Evolutionary conservation across 2,329 filamentous ascomycete species (phyloP), one percentile per base, ranked within the genome.

Genomic region (Nigrospora osmanthi): DNA sequence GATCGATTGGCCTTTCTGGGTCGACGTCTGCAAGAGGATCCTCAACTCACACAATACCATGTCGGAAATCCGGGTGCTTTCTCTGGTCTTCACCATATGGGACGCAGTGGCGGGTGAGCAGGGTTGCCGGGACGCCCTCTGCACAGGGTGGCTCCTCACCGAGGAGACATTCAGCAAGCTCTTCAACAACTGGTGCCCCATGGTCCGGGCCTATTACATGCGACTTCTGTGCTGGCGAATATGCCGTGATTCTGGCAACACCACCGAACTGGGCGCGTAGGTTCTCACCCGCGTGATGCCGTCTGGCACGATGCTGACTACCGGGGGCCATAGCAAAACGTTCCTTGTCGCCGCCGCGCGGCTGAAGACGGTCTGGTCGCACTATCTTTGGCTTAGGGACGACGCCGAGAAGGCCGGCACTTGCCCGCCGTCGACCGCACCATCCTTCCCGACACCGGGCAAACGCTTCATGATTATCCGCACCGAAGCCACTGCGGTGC

Each of bases 161-260:
- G 82, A 86, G 44, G 73, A 82, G 23, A 77, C 85, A 2, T 95
- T 95, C 60, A 81, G 87, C 58, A 80, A 79, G 49, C 82, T 89
- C 49, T 96, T 95, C 67, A 91, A 86, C 58, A 89, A 95, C 58
- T 95, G 90, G 89, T 95, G 88, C 58, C 89, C 90, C 0, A 95
- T 95, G 90, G 88, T 95, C 17, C 80, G 90, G 49, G 85, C 89
- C 13, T 96, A 95, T 63, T 96, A 85, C 60, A 93, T 95, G 78
- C 87, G 90, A 39, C 69, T 96, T 41, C 66, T 95, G 17, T 95
- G 89, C 65, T 96, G 90, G 90, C 80, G 89, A 48, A 71, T 96
- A 40, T 91, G 86, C 52, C 77, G 90, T 50, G 86, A 85, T 57
- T 78, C 82, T 43, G 87, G 83, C 14, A 78, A 75, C 39, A 71